Base-by-base conservation (phyloP, 1,139 yeast species). In the Hanseniaspora uvarum region DNA sequence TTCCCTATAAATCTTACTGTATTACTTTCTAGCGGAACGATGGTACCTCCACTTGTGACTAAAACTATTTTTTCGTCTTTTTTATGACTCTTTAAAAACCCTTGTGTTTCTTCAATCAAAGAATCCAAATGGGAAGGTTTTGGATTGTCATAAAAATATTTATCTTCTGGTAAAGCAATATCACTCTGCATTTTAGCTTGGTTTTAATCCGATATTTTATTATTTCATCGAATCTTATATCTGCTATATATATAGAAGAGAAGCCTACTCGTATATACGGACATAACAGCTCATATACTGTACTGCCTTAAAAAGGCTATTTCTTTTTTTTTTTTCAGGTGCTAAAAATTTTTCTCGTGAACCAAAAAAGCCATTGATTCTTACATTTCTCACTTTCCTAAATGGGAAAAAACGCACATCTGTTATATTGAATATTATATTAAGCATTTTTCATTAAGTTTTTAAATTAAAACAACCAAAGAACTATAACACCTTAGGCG, bases 11-110 rank as follows among this genome's bases (percentile, higher is more conserved):
- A 92, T 56, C 99, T 70, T 16, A 92, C 98, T 0, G 98, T 94
- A 64, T 94, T 92, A 68, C 88, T 88, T 63, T 92, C 99, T 59
- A 92, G 72, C 0, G 99, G 99, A 0, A 94, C 99, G 0, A 97
- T 89, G 0, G 98, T 92, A 34, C 98, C 99, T n/a, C 99, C 99
- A 11, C 92, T 81, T 0, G 97, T 92, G 3, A 92, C 94, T 55
- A 92, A 70, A 0, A 81, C 97, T 21, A 92, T 77, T 55, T 77
- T 76, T 4, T 73, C 70, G n/a, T 65, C 60, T 34, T 58, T 56
- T 8, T 68, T 56, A 12, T 40, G 43, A 1, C 19, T 19, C 2
- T 33, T 34, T 36, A 59, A 53, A 64, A 92, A 89, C 2, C 74
- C 74, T 5, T 70, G 64, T 11, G 86, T 80, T 57, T 81, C 79